Base-by-base conservation (phyloP, 805 yeast genomes). In the Ogataea henricii region DNA sequence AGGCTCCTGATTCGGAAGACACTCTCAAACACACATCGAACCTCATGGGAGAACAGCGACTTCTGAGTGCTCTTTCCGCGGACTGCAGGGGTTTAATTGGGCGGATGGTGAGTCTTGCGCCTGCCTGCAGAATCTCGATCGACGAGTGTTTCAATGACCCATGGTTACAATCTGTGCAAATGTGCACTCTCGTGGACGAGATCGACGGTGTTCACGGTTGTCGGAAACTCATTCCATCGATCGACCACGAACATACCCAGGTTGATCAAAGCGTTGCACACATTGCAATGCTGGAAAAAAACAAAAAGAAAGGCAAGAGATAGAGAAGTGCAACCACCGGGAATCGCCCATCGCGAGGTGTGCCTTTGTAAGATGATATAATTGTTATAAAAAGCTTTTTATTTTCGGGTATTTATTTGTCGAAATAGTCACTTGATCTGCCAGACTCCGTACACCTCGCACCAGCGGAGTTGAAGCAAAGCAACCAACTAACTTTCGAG, bases 251-350 rank as follows among this genome's bases (percentile, higher is more conserved):
- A 27, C 98, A 91, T 64, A 89, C 97, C 1, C 81, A 80, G 55
- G 97, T 91, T 43, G 96, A 90, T 57, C 96, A 88, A 64, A 83
- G 89, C 51, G 96, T 89, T 58, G 98, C 98, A 0, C 98, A 91
- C 66, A 91, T 91, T 69, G 96, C 97, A 9, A 85, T 91, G 49
- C 77, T 91, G 55, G 97, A 91, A 63, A 87, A 83, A 73, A 87
- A 83, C 63, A 91, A 88, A 70, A 79, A 77, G 63, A 71, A 78
- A 62, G 43, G 48, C 30, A 54, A 41, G 48, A 53, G 49, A 51
- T 25, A 39, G 23, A 26, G 17, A 4, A 13, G 16, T 30, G n/a
- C n/a, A n/a, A n/a, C n/a, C n/a, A n/a, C n/a, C n/a, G n/a, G n/a
- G n/a, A n/a, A n/a, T n/a, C n/a, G n/a, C n/a, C n/a, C n/a, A n/a